Conservation (phyloP, 768 basidiomycete genomes). For the Tulasnella sp. region DNA sequence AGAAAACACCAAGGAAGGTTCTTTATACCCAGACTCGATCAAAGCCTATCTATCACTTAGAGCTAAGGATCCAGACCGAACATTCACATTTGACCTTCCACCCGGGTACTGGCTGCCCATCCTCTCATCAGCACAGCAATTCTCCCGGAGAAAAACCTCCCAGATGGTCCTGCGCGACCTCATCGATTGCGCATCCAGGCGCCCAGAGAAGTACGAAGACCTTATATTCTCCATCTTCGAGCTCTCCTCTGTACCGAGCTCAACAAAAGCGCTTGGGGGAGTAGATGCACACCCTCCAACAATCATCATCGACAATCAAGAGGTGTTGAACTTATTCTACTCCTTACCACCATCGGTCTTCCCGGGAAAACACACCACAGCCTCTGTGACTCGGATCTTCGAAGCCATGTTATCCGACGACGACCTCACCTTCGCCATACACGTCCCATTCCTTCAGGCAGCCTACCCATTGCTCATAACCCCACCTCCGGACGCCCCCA, state of each 20-base stretch:
- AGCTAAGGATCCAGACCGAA: too few species aligned
- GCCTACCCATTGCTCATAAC: constrained; percentile 2
- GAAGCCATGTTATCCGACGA: constrained; percentile 6
- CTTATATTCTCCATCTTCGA: constrained; percentile 4
- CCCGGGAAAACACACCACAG: neutral
- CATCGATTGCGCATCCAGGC: constrained; percentile 1
- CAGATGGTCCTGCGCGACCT: neutral
- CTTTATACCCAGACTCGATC: too few species aligned
- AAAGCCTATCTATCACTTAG: too few species aligned
- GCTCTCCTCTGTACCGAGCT: neutral
- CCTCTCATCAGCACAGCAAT: too few species aligned
- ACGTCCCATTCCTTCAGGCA: constrained; percentile 2
- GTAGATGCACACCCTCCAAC: too few species aligned
- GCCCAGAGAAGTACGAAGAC: constrained; percentile 6
- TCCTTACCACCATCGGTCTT: neutral
- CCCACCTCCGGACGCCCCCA: neutral
- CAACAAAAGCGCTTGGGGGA: neutral
- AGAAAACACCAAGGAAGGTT: too few species aligned
- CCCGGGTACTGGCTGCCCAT: too few species aligned
- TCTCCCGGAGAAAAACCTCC: too few species aligned
- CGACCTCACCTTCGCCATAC: constrained; percentile 4
- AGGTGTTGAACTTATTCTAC: neutral
- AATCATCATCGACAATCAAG: neutral
- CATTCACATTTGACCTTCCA: too few species aligned
- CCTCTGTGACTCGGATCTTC: neutral